Base-by-base conservation (phyloP, 305 asterid species). In the Fraxinus sp. region DNA sequence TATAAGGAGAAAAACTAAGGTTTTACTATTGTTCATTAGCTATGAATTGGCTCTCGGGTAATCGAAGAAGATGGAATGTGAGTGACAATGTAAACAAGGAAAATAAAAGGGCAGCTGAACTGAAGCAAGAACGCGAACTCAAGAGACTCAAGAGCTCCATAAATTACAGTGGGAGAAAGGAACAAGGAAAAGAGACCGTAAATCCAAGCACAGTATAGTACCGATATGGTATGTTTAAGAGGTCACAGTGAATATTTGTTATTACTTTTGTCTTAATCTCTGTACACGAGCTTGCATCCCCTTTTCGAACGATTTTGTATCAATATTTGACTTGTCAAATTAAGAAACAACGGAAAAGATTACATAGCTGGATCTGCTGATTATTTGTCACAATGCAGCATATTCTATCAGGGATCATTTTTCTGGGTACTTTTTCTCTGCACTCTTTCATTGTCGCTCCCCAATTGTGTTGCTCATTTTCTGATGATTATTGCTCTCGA, bases 111-210 rank as follows among this genome's bases (percentile, higher is more conserved):
- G 85, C 78, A 83, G 79, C 80, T 77, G 78, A 82, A 78, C 73
- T 83, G 76, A 89, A 85, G 87, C 89, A 75, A 78, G 88, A 82
- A 68, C 85, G 84, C 26, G 85, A 89, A 83, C 85, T 83, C 57
- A 85, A 80, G 83, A 85, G 91, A 81, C 88, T 87, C 80, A 75
- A 80, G 76, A 89, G 64, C 76, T 82, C 87, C 11, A 74, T 86
- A 68, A 89, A 85, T 83, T 88, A 85, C 78, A 66, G 79, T 30
- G 66, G 79, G 78, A 79, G 87, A 82, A 85, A 75, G 83, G 85
- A 83, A 73, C 82, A 79, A 49, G 39, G 66, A 78, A 32, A 81
- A 84, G 83, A 74, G 55, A 52, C 73, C 18, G 32, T 24, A 28
- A 75, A 22, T 79, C 74, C 74, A 26, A 66, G 74, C 36, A 66